Evolutionary conservation across 2,329 filamentous ascomycete genomes (phyloP).

Genomic region (Plectosphaerella cucumerina): DNA sequence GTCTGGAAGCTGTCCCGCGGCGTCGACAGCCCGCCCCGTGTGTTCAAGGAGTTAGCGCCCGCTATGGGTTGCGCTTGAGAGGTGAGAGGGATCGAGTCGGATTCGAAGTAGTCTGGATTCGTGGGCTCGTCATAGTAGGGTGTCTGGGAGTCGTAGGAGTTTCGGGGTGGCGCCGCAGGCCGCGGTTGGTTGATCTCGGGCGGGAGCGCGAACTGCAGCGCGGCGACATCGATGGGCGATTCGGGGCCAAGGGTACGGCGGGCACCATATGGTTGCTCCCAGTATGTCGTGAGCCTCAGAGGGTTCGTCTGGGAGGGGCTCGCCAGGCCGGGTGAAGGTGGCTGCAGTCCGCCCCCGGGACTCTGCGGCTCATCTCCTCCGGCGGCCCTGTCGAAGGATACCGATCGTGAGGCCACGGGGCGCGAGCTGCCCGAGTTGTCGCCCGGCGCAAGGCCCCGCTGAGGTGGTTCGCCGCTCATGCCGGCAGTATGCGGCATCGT

Average conservation of each 20-base stretch:
- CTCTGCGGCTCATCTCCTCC: neutral
- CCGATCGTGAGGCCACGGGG: neutral
- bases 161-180: neutral
- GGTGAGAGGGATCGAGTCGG: conserved; percentile 55
- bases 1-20: conserved; percentile 55
- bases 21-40: conserved; percentile 33
- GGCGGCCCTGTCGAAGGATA: neutral
- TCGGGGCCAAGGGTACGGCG: conserved; percentile 27
- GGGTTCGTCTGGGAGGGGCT: conserved; percentile 19
- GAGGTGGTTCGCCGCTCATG: neutral
- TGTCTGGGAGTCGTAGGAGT: conserved; percentile 15
- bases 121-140: conserved; percentile 27
- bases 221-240: conserved; percentile 50
- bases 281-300: conserved; percentile 46
- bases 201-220: conserved; percentile 50
- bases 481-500: neutral
- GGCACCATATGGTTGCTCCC: conserved; percentile 42
- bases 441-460: neutral
- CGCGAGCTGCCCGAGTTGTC: neutral
- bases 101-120: conserved; percentile 45
- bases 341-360: conserved; percentile 2
- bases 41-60: conserved; percentile 35
- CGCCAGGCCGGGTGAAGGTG: neutral
- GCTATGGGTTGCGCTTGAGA: conserved; percentile 52
- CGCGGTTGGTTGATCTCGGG: conserved; percentile 41